A percentile compares a stretch with the other conserved stretches of the same genome.
Evolutionary conservation across 805 yeast species (phyloP).

Genomic region (Gaillardinia entomophila): DNA sequence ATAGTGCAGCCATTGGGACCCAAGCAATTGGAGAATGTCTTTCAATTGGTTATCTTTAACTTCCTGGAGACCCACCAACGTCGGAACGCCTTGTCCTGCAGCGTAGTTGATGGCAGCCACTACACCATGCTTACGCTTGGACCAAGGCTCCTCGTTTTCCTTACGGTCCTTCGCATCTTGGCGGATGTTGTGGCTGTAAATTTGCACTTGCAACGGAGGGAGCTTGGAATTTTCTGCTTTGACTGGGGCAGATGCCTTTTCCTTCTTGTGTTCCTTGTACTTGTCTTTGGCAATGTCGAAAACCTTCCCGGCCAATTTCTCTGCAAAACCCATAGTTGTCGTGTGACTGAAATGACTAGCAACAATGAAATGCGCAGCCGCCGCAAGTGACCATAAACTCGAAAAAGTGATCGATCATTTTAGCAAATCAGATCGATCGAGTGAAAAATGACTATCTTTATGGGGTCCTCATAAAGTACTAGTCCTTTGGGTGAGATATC

Average conservation of each 20-base stretch:
- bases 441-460: too few relatives aligned
- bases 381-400: too few relatives aligned
- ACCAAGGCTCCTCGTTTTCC: slow-evolving; percentile 9
- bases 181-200: slow-evolving; percentile 2
- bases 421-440: too few relatives aligned
- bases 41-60: slow-evolving; percentile 40
- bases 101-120: slow-evolving; percentile 6
- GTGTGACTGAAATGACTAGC: neutral
- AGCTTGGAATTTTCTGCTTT: neutral
- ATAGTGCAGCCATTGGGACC: slow-evolving; percentile 28
- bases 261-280: neutral
- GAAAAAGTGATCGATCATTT: too few relatives aligned
- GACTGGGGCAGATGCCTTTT: neutral
- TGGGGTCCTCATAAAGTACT: too few relatives aligned
- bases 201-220: neutral
- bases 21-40: slow-evolving; percentile 29
- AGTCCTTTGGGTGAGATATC: too few relatives aligned
- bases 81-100: slow-evolving; percentile 3
- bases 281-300: neutral
- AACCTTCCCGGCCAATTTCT: neutral
- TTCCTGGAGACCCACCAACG: slow-evolving; percentile 36
- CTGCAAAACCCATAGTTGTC: neutral
- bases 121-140: slow-evolving; percentile 8
- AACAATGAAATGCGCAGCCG: too few relatives aligned
- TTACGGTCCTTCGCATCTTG: neutral